Evolutionary conservation across 805 yeast species (phyloP).

Genomic region (Yueomyces sp.): DNA sequence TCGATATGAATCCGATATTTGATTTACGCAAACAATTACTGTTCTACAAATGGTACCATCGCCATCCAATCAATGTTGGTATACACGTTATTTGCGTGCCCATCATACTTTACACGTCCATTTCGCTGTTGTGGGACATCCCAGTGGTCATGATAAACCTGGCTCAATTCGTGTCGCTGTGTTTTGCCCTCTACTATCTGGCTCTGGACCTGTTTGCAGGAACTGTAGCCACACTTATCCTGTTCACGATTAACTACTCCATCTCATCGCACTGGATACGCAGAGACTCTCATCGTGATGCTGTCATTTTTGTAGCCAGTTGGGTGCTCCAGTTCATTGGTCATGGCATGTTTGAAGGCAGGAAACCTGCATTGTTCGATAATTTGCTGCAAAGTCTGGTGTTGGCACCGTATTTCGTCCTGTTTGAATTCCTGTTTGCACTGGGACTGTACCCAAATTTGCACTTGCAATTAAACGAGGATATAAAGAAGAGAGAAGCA

Average conservation of each 20-base stretch:
- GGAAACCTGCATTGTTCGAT: constrained; percentile 81
- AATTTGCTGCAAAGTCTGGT: constrained; percentile 75
- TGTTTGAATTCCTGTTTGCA: constrained; percentile 59
- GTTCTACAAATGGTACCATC: constrained; percentile 46
- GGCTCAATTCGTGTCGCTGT: constrained; percentile 33
- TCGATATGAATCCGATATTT: constrained; percentile 1
- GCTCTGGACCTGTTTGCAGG: constrained; percentile 42
- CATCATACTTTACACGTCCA: constrained; percentile 43
- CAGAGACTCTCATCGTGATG: too few species aligned
- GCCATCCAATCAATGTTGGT: constrained; percentile 44
- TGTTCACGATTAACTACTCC: too few species aligned
- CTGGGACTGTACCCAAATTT: constrained; percentile 44
- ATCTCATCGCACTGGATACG: too few species aligned
- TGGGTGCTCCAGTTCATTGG: constrained; percentile 87
- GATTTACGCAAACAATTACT: constrained; percentile 31
- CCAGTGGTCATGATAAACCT: constrained; percentile 23
- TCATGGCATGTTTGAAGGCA: constrained; percentile 66
- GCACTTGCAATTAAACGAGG: constrained; percentile 23
- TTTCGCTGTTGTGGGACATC: background rate
- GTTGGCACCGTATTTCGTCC: constrained; percentile 81
- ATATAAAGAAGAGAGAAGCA: background rate
- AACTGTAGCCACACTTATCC: constrained; percentile 27
- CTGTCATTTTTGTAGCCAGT: constrained; percentile 33
- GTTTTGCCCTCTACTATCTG: constrained; percentile 47
- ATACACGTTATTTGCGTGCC: constrained; percentile 80